Evolutionary conservation across 805 yeast genomes (phyloP).

Genomic region (Ogataea ramenticola): DNA sequence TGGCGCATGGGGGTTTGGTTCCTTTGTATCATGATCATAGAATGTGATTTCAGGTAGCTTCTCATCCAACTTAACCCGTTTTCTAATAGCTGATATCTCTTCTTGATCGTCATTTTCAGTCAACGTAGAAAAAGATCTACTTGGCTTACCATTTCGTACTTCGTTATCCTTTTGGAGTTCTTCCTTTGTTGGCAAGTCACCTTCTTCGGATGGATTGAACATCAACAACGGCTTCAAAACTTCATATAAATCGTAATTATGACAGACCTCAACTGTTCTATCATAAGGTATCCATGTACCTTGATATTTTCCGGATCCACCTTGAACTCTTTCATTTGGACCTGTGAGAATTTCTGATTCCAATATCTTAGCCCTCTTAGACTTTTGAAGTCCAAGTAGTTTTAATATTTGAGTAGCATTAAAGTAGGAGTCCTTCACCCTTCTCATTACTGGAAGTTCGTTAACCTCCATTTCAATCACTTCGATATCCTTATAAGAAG

Average conservation of each 20-base stretch:
- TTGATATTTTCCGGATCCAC: slow-evolving; percentile 69
- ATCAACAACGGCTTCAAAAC: slow-evolving; percentile 42
- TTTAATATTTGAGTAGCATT: slow-evolving; percentile 70
- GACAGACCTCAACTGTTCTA: slow-evolving; percentile 50
- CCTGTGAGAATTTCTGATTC: slow-evolving; percentile 60
- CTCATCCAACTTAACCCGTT: slow-evolving; percentile 7
- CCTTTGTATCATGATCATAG: slow-evolving; percentile 30
- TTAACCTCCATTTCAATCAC: slow-evolving; percentile 53
- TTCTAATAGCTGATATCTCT: slow-evolving; percentile 12
- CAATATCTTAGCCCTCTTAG: slow-evolving; percentile 53
- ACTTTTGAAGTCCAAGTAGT: slow-evolving; percentile 61
- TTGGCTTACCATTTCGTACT: background rate
- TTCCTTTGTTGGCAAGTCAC: slow-evolving; percentile 41
- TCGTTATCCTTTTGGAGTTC: slow-evolving; percentile 16
- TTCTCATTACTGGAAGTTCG: slow-evolving; percentile 60
- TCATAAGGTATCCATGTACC: slow-evolving; percentile 72
- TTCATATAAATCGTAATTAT: slow-evolving; percentile 51
- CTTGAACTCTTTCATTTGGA: slow-evolving; percentile 64
- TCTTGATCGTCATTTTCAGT: slow-evolving; percentile 19
- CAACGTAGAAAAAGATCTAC: slow-evolving; percentile 11
- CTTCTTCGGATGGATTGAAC: slow-evolving; percentile 31
- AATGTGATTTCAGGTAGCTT: slow-evolving; percentile 18
- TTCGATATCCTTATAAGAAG: slow-evolving; percentile 57
- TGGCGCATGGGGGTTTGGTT: slow-evolving; percentile 38
- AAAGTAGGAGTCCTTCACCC: slow-evolving; percentile 55